Base-by-base conservation (phyloP, 768 basidiomycete species). In the Astraeus odoratus region DNA sequence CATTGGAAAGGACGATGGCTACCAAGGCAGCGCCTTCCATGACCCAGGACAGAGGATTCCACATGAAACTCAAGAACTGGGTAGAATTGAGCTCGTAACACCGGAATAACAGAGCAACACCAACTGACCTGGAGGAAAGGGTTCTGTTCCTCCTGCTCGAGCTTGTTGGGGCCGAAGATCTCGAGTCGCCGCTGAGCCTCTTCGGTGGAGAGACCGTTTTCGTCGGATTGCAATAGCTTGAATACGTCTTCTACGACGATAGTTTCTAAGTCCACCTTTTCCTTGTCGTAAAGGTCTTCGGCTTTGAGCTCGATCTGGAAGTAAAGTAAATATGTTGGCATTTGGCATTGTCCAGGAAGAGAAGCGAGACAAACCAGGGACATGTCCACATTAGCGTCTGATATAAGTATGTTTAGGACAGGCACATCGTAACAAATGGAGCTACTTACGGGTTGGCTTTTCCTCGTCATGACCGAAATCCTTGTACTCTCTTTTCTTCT, bases 21-120 rank as follows among this genome's bases (percentile, higher is more conserved):
- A 93, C 91, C 24, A 92, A 75, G 7, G 90, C 88, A 30, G 93
- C 93, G 51, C 85, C 92, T 68, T 98, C 95, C 95, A 98, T 98
- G 67, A 98, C 95, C 95, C 95, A 98, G 26, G 95, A 98, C 10
- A 98, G 75, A 35, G 95, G 95, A 71, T 98, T 98, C 95, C 95
- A 98, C 95, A 97, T 98, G 78, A 98, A 98, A 63, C 83, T 82
- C 55, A 92, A 70, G 68, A 94, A 92, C 87, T 89, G 34, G 23
- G 0, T 8, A 23, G 23, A 22, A 37, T 37, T 1, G 13, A 19
- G 23, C 39, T n/a, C 5, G 3, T 36, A 41, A 4, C 29, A 39
- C 6, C 39, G 42, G 18, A 19, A 25, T 18, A 38, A 5, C 35
- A 7, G 39, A 30, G 47, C 19, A 30, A n/a, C 6, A 48, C 23